Conservation (phyloP, 768 basidiomycete species). For the Auricularia auricula-judae region DNA sequence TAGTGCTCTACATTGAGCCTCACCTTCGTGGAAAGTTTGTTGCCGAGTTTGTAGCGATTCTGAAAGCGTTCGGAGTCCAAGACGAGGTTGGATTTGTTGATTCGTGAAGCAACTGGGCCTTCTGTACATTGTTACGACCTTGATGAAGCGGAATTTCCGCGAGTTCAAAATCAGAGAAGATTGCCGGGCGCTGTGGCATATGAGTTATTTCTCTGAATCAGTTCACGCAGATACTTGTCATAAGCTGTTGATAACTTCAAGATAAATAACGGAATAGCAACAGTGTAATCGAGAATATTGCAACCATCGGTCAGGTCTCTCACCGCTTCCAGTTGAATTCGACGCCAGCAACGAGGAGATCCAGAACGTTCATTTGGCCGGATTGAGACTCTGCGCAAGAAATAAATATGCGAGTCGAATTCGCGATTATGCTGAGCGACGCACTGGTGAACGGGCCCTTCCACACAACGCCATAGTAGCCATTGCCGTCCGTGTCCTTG, state of each 20-base stretch:
- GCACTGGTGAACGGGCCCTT: neutral
- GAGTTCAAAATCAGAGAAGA: no score
- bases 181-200: no score
- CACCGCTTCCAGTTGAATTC: conserved; percentile 1
- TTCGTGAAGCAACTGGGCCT: no score
- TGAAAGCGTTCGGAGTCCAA: neutral
- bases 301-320: neutral
- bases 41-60: neutral
- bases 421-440: neutral
- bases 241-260: no score
- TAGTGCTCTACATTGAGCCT: neutral
- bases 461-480: neutral
- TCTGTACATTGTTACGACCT: no score
- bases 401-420: no score
- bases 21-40: neutral
- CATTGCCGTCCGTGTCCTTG: neutral
- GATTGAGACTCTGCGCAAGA: neutral
- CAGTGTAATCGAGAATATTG: no score
- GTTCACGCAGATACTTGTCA: no score
- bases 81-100: neutral
- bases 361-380: neutral
- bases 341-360: neutral
- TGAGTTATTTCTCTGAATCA: no score
- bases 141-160: no score
- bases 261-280: no score